Evolutionary conservation across 192 early-diverging fungal species (phyloP), one percentile per base, ranked within the genome.

Genomic region (Coemansia sp.): DNA sequence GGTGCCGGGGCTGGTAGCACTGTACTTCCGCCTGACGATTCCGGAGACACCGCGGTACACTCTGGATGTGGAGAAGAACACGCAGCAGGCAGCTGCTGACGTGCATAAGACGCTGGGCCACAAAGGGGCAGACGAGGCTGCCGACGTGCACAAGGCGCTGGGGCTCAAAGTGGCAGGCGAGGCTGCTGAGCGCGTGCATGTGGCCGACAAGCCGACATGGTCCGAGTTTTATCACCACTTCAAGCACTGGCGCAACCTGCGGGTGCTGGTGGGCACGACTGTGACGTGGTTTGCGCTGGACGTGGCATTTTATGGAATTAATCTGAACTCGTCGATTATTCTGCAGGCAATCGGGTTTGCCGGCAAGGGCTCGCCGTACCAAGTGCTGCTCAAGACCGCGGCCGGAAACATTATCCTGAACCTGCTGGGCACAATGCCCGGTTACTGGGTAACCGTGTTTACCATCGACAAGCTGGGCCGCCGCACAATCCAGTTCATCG

Each of bases 361-460:
- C 14, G 74, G 77, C 17, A 58, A 62, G 49, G 29, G 29, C 5
- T 21, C 55, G 35, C 71, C 77, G 12, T 74, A 67, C 14, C 61
- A 73, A 9, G 73, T 63, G 43, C 83, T 86, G 39, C 80, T 89
- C 57, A 88, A 83, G 82, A 87, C 88, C 73, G 88, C 84, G 21
- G 75, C 94, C 66, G 97, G 97, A 63, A 95, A 90, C 85, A 85
- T 95, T 68, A 95, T 95, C 69, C 88, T 99, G 73, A 91, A 92
- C 47, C 60, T 92, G 14, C 81, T 92, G 15, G 92, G 92, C 48
- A 88, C 88, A 27, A 85, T 99, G 7, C 97, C 97, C 35, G 97
- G 97, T 47, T 99, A 97, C 88, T 96, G 92, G 92, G 83, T 99
- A 72, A 82, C 91, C 3, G 94, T 99, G 64, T 90, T 91, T 60